Evolutionary conservation across 2,329 filamentous ascomycete species (phyloP).

Genomic region (Aspergillus unguis): DNA sequence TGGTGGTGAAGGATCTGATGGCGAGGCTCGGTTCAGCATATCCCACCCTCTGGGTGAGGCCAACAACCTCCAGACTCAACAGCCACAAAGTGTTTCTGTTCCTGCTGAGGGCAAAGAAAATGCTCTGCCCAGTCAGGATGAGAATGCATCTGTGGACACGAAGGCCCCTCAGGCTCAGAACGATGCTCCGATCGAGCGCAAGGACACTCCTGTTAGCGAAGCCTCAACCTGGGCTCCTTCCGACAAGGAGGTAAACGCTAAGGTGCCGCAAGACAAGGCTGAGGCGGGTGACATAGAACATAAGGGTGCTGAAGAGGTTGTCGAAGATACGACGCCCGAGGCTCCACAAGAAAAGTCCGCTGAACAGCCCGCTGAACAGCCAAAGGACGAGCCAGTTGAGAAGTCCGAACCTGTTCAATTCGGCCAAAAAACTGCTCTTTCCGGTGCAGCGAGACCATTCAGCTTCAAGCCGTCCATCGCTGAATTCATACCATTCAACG

Average conservation of each 20-base stretch:
- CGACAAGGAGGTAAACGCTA: constrained; percentile 49
- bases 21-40: constrained; percentile 70
- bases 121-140: constrained; percentile 39
- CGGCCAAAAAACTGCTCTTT: constrained; percentile 52
- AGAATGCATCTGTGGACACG: constrained; percentile 26
- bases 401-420: constrained; percentile 21
- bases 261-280: constrained; percentile 49
- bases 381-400: constrained; percentile 16
- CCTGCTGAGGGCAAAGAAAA: constrained; percentile 39
- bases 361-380: constrained; percentile 2
- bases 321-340: constrained; percentile 15
- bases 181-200: constrained; percentile 26
- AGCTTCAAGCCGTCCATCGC: constrained; percentile 43
- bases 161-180: constrained; percentile 44
- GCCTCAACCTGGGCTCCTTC: constrained; percentile 57
- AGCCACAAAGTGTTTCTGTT: constrained; percentile 24
- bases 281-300: constrained; percentile 23
- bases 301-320: constrained; percentile 11
- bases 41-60: constrained; percentile 38
- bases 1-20: constrained; percentile 63
- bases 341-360: not conserved
- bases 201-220: constrained; percentile 33
- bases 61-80: constrained; percentile 26
- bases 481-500: constrained; percentile 25
- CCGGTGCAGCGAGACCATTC: constrained; percentile 69